These are phyloP conservation scores for Aurantiochytrium sp. DNA, from an alignment of 108 stramenopile genomes.

Conservation along the genomic window DNA sequence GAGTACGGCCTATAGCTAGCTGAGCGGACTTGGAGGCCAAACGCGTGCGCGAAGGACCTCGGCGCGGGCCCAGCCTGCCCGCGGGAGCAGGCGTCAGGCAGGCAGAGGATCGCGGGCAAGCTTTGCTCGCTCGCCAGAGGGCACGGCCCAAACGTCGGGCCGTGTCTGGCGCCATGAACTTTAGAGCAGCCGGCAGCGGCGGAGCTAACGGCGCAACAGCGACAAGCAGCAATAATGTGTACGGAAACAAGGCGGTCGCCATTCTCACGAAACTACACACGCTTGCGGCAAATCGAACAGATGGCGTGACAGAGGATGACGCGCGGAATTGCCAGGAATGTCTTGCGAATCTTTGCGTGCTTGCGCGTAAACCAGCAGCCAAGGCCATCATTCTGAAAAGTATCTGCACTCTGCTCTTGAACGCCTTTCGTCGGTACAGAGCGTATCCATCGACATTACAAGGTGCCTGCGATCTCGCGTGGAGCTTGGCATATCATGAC, in stretches of 20 bases:
- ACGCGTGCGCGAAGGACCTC: no score
- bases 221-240: neutral
- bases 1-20: no score
- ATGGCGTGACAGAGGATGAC: neutral
- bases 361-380: neutral
- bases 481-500: conserved; percentile 9
- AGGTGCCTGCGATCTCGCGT: neutral
- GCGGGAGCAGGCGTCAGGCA: no score
- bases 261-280: neutral
- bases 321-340: neutral
- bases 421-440: neutral
- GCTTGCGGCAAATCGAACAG: neutral
- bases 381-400: neutral
- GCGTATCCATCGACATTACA: neutral
- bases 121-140: no score
- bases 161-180: no score
- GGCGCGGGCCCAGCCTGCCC: no score
- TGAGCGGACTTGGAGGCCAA: no score
- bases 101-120: no score
- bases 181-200: no score
- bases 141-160: no score
- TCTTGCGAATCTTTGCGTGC: neutral
- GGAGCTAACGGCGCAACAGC: no score
- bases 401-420: neutral
- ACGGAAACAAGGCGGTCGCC: neutral